phyloP scores from a whole-genome alignment of 768 basidiomycete genomes.

The Candolleomyces eurysporus region DNA sequence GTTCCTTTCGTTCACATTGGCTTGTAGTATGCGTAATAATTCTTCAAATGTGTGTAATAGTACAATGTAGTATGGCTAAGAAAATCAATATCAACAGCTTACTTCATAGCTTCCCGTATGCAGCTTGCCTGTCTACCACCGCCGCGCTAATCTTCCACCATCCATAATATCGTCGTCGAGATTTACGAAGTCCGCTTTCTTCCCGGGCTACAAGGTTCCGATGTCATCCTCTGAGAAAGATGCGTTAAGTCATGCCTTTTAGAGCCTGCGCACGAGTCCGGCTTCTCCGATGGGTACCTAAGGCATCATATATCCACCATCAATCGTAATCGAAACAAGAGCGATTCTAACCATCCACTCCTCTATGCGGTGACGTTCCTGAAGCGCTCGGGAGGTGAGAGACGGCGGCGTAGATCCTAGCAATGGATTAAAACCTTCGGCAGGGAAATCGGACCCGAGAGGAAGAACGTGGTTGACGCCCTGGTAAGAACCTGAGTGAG shows the following conservation, averaged over 20 bases:
- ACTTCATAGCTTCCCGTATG: constrained; percentile 35
- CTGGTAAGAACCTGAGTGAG: not conserved
- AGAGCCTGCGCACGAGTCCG: constrained; percentile 82
- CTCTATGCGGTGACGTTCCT: constrained; percentile 72
- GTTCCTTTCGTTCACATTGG: constrained; percentile 11
- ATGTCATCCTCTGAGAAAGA: constrained; percentile 71
- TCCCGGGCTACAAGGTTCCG: constrained; percentile 78
- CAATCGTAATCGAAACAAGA: not conserved
- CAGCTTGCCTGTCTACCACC: constrained; percentile 66
- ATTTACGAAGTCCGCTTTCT: constrained; percentile 81
- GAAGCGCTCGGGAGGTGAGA: constrained; percentile 67
- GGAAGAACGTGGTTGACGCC: constrained; percentile 54
- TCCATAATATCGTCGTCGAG: constrained; percentile 81
- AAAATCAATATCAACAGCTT: constrained; percentile 36
- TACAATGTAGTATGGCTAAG: constrained; percentile 33
- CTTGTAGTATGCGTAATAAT: not conserved
- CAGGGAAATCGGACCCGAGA: constrained; percentile 92
- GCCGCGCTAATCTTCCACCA: constrained; percentile 67
- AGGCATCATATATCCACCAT: no score
- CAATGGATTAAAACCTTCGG: constrained; percentile 88
- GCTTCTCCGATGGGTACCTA: constrained; percentile 74
- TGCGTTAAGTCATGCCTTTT: constrained; percentile 89
- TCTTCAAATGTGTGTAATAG: not conserved
- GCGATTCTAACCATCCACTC: constrained; percentile 68
- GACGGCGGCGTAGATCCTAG: constrained; percentile 86